Base-by-base conservation (phyloP, 2,329 filamentous ascomycete genomes). In the Samsoniella hepiali region DNA sequence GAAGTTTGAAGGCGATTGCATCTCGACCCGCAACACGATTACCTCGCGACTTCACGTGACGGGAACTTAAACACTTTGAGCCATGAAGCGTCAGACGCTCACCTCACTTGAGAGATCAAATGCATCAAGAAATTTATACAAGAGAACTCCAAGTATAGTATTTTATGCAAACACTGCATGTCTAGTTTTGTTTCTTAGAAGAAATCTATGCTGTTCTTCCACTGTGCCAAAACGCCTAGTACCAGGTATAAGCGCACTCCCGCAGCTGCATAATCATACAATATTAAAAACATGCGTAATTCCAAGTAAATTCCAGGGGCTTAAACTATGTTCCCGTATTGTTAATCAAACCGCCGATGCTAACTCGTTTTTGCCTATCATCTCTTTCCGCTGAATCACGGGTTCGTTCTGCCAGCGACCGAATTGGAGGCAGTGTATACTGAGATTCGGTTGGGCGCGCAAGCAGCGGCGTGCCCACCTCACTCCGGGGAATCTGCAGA, bases 401-500 rank as follows among this genome's bases (percentile, higher is more conserved):
- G 5, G 44, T 27, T 38, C 69, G 71, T 8, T 76, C 73, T 15
- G 76, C 72, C 36, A 75, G 75, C 10, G 75, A 72, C 36, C 79
- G 76, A 63, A 84, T 83, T 0, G 82, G 81, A 3, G 81, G 81
- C 47, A 83, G 73, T 55, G 82, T 81, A 63, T 77, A 82, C 3
- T 74, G 71, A 8, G 73, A 68, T 27, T 45, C 72, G 75, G 38
- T 40, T 5, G 69, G 70, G 11, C 74, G 66, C 13, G 75, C 67
- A 8, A 75, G 68, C 17, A 82, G 7, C 10, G 55, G 40, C 4
- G 40, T 27, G 5, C 55, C 49, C 49, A 50, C 67, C 67, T 87
- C 84, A 67, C 79, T 85, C 58, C 84, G 78, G 1, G 83, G 82
- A 11, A 81, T 78, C 64, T 84, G 82, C 68, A 84, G 84, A 22